Conservation (phyloP, 2,329 filamentous ascomycete genomes). For the Lachnellula arida region DNA sequence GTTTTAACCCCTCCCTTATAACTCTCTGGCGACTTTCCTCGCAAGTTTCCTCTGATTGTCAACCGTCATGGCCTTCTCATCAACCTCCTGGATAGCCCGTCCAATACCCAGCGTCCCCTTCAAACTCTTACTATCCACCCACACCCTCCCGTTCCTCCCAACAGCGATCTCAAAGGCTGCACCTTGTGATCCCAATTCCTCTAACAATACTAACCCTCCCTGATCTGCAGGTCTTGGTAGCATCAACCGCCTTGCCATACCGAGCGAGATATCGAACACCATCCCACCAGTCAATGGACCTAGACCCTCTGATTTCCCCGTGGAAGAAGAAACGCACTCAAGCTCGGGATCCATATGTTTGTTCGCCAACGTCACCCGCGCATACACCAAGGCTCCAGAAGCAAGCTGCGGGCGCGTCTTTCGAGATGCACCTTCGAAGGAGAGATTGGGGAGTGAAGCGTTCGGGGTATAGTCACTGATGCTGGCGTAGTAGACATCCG, state of each 20-base stretch:
- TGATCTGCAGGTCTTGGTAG: constrained; percentile 55
- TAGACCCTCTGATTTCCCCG: constrained; percentile 83
- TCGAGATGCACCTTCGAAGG: constrained; percentile 90
- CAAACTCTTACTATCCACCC: constrained; percentile 76
- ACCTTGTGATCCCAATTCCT: constrained; percentile 71
- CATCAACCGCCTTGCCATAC: constrained; percentile 77
- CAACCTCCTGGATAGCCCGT: constrained; percentile 70
- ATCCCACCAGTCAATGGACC: constrained; percentile 82
- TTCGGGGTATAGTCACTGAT: constrained; percentile 61
- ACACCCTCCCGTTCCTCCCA: constrained; percentile 86
- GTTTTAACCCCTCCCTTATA: not conserved
- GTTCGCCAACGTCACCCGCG: constrained; percentile 71
- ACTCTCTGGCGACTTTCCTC: constrained; percentile 44
- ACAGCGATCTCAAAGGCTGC: constrained; percentile 90
- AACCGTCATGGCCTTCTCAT: constrained; percentile 58
- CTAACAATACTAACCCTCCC: constrained; percentile 67
- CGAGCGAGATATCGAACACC: constrained; percentile 74
- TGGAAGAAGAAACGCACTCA: constrained; percentile 80
- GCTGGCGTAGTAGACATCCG: constrained; percentile 75
- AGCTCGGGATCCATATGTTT: constrained; percentile 85
- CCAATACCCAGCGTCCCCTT: constrained; percentile 75
- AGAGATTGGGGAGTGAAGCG: constrained; percentile 75
- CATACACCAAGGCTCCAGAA: constrained; percentile 78
- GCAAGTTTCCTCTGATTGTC: constrained; percentile 69
- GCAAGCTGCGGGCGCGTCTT: constrained; percentile 81